Percentiles rank a stretch among this genome's conserved stretches.
Conservation (phyloP, 2,329 filamentous ascomycete species). For the Albifimbria verrucaria region DNA sequence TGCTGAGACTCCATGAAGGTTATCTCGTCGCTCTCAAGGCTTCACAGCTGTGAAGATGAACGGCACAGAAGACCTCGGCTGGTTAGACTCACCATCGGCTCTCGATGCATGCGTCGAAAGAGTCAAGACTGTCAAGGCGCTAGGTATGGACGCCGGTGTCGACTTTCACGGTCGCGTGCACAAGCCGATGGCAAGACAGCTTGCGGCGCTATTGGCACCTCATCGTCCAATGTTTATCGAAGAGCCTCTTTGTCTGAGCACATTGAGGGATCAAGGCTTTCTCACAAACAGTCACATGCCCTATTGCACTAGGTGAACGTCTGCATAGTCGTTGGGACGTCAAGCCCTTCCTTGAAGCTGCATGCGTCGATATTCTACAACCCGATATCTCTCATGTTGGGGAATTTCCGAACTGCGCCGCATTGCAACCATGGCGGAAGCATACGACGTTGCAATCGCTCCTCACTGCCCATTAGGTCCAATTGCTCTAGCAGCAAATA, state of each 20-base stretch:
- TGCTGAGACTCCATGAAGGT: constrained; percentile 30
- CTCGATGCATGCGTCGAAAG: constrained; percentile 64
- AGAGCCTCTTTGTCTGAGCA: constrained; percentile 71
- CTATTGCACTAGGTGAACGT: constrained; percentile 70
- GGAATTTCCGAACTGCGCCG: constrained; percentile 69
- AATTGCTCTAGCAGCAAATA: constrained; percentile 66
- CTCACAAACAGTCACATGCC: constrained; percentile 37
- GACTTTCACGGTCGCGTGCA: constrained; percentile 78
- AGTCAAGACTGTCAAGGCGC: constrained; percentile 63
- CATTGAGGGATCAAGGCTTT: constrained; percentile 53
- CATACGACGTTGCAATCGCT: constrained; percentile 70
- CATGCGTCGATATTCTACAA: constrained; percentile 68
- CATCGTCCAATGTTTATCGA: constrained; percentile 73
- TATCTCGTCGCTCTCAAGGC: constrained; percentile 56
- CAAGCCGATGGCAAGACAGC: constrained; percentile 77
- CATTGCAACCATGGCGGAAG: constrained; percentile 68
- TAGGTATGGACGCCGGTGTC: constrained; percentile 70
- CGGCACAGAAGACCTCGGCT: constrained; percentile 70
- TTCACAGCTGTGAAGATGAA: constrained; percentile 76
- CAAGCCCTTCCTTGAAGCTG: constrained; percentile 66
- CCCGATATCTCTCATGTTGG: constrained; percentile 71
- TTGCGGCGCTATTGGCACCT: constrained; percentile 64
- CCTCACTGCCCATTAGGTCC: constrained; percentile 73
- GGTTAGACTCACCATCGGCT: constrained; percentile 68
- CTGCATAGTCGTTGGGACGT: constrained; percentile 72